Base-by-base conservation (phyloP, 2,329 filamentous ascomycete species). In the Paraconiothyrium brasiliense region DNA sequence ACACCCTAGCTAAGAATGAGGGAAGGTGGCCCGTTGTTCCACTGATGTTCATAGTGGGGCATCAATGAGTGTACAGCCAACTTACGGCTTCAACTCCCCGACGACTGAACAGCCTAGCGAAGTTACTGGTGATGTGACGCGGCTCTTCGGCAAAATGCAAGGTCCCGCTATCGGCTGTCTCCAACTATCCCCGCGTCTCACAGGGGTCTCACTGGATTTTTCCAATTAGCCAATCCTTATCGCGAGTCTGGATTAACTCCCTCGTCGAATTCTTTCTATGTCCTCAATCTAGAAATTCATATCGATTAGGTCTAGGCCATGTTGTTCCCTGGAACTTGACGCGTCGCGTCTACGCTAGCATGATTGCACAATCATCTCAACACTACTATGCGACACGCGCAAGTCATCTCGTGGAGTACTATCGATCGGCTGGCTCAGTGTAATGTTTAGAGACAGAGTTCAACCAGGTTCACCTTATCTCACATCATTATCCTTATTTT, bases 191-290 rank as follows among this genome's bases (percentile, higher is more conserved):
- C 54, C 54, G 32, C 55, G 43, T 50, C 34, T n/a, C 32, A 30
- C 54, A 57, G 44, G 54, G 54, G 44, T 49, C 32, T 32, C 24
- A 57, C 14, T 50, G 39, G 46, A 14, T 41, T 32, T 41, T 11
- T 44, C 54, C 44, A 57, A 57, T 48, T 57, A 39, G 44, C 46
- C 55, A 57, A 50, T 57, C 37, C 55, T 50, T 57, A 50, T 41
- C 46, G 16, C 35, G 14, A 50, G 24, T 22, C 22, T 50, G 22
- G 46, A 43, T 57, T 43, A 43, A 57, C 20, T 39, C 35, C 55
- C 55, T 43, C 24, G 35, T 50, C 34, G 44, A 57, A 57, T 57
- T 51, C 47, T 41, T 51, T 46, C n/a, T 50, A 57, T 43, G 22
- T 50, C 30, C 43, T 35, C n/a, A 57, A 56, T 47, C 27, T 56